These are phyloP conservation scores for Athelia psychrophila DNA, from an alignment of 1,284 basidiomycete genomes.

Conservation along the genomic window DNA sequence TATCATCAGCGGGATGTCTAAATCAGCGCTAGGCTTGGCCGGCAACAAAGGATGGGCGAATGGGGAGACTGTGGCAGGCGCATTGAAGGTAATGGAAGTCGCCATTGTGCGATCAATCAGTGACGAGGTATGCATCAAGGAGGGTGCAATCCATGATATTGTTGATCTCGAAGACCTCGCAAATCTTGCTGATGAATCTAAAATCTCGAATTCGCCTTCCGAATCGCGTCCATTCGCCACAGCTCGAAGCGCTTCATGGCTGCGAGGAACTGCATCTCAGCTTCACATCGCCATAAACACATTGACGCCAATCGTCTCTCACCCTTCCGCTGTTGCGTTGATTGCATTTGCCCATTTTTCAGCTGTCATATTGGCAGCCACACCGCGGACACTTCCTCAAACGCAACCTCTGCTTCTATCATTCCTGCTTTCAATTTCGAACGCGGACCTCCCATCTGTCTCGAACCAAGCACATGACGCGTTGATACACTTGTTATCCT, in stretches of 20 bases:
- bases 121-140: conserved; percentile 61
- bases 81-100: conserved; percentile 55
- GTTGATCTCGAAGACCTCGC: conserved; percentile 62
- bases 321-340: conserved; percentile 64
- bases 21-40: conserved; percentile 56
- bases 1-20: conserved; percentile 71
- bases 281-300: conserved; percentile 66
- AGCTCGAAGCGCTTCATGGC: conserved; percentile 53
- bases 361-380: conserved; percentile 46
- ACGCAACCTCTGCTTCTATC: conserved; percentile 66
- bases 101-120: conserved; percentile 56
- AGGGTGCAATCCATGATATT: conserved; percentile 53
- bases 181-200: conserved; percentile 24
- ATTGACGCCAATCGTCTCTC: conserved; percentile 57
- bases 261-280: conserved; percentile 63
- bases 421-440: conserved; percentile 62
- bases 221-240: conserved; percentile 39
- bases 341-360: conserved; percentile 56
- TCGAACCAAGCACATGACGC: conserved; percentile 42
- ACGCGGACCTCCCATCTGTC: conserved; percentile 54
- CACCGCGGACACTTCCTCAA: conserved; percentile 60
- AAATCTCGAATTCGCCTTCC: conserved; percentile 5
- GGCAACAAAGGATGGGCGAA: conserved; percentile 58
- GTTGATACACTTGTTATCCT: conserved; percentile 47
- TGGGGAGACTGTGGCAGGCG: conserved; percentile 59